phyloP scores from a whole-genome alignment of 257 asterid species.

The Datura wrightii region DNA sequence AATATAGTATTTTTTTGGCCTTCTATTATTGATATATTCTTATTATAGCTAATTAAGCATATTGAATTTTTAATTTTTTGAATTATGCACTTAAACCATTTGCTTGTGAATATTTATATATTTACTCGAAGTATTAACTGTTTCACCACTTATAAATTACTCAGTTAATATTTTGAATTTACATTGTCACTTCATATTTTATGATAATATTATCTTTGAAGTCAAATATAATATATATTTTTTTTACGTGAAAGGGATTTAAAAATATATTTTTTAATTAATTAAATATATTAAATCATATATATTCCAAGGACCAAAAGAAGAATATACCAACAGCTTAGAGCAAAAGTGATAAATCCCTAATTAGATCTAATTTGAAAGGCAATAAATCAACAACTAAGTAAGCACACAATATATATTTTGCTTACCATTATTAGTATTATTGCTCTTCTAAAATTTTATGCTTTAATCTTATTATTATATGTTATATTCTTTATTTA shows the following conservation, averaged over 20 bases:
- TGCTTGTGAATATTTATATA: neutral
- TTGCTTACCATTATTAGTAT: too few species aligned
- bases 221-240: neutral
- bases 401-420: neutral
- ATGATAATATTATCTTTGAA: neutral
- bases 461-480: too few species aligned
- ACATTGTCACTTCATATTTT: neutral
- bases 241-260: too few species aligned
- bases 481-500: too few species aligned
- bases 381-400: neutral
- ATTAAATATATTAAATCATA: neutral
- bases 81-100: neutral
- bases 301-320: neutral
- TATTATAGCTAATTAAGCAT: neutral
- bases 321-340: neutral
- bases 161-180: neutral
- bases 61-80: neutral
- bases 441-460: too few species aligned
- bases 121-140: neutral
- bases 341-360: neutral
- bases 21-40: neutral
- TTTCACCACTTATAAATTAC: neutral
- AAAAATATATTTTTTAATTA: neutral
- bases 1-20: neutral
- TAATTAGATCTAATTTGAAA: neutral